These are phyloP conservation scores for Claviceps fusiformis DNA, from an alignment of 2,329 filamentous ascomycete genomes.

Conservation along the genomic window DNA sequence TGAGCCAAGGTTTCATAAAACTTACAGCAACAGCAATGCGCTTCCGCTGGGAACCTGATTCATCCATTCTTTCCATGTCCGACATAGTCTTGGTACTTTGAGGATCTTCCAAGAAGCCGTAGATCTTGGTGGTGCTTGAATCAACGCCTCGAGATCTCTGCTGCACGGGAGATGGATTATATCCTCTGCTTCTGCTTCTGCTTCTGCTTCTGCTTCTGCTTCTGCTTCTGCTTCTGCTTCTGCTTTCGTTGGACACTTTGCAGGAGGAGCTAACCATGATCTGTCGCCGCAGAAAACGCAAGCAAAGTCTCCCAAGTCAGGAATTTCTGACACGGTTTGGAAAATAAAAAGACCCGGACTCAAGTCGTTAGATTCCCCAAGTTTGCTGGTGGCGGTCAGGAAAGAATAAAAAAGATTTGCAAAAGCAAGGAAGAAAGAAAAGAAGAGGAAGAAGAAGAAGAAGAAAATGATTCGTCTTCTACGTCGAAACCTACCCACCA, in stretches of 20 bases:
- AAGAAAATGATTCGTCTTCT: not conserved
- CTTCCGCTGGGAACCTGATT: conserved; percentile 36
- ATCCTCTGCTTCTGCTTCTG: not conserved
- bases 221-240: not conserved
- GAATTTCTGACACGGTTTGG: not conserved
- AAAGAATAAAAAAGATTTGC: too few relatives aligned
- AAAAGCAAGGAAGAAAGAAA: not conserved
- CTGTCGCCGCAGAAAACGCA: not conserved
- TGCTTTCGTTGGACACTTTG: not conserved
- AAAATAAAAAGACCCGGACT: not conserved
- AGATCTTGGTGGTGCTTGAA: not conserved
- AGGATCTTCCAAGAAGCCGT: not conserved
- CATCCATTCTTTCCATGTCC: conserved; percentile 13
- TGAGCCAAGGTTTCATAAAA: conserved; percentile 7
- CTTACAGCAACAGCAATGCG: conserved; percentile 47
- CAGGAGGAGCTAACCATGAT: conserved; percentile 3
- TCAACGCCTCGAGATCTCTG: not conserved
- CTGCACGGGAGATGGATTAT: not conserved
- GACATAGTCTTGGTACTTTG: not conserved
- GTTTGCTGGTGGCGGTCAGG: not conserved
- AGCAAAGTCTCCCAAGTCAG: not conserved
- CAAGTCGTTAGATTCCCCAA: not conserved
- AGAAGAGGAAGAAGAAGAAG: not conserved
- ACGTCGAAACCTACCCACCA: not conserved
- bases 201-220: not conserved